Conservation (phyloP, 2,329 filamentous ascomycete genomes). For the Verticillium isaacii region DNA sequence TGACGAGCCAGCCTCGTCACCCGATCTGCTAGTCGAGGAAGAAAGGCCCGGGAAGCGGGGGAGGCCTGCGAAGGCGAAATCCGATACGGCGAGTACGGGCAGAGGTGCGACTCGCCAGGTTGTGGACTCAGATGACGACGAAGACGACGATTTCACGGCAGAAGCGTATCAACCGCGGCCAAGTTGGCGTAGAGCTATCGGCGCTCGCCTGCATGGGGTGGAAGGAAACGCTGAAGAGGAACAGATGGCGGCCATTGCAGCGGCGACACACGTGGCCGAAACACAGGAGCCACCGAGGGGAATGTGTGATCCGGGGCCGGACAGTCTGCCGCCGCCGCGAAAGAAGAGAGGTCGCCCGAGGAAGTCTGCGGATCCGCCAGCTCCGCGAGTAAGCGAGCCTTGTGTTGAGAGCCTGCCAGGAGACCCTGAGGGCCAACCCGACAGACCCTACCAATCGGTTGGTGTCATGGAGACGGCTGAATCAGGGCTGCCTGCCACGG, state of each 20-base stretch:
- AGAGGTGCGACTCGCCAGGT: neutral
- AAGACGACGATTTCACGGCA: neutral
- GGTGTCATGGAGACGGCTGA: conserved; percentile 7
- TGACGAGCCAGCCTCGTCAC: conserved; percentile 10
- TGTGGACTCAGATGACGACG: neutral
- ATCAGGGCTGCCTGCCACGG: conserved; percentile 2
- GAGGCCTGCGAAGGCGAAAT: neutral
- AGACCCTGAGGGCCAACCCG: neutral
- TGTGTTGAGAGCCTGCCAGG: neutral
- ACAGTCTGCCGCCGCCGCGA: conserved; percentile 2
- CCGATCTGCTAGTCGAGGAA: conserved; percentile 13
- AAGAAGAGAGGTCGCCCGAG: conserved; percentile 14
- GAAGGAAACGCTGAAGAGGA: neutral
- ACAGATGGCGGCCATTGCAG: neutral
- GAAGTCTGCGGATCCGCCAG: conserved; percentile 1
- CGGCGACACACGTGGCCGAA: neutral
- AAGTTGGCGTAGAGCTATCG: conserved; percentile 1
- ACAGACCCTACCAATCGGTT: neutral
- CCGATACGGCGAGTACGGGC: neutral
- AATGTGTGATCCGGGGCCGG: conserved; percentile 6
- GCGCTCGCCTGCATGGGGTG: neutral
- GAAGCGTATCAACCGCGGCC: conserved; percentile 1
- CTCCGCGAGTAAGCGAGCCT: neutral
- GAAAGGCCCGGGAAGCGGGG: neutral
- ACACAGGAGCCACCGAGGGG: neutral